These are phyloP conservation scores for Fusarium piperis DNA, from an alignment of 2,329 filamentous ascomycete genomes.

Conservation along the genomic window DNA sequence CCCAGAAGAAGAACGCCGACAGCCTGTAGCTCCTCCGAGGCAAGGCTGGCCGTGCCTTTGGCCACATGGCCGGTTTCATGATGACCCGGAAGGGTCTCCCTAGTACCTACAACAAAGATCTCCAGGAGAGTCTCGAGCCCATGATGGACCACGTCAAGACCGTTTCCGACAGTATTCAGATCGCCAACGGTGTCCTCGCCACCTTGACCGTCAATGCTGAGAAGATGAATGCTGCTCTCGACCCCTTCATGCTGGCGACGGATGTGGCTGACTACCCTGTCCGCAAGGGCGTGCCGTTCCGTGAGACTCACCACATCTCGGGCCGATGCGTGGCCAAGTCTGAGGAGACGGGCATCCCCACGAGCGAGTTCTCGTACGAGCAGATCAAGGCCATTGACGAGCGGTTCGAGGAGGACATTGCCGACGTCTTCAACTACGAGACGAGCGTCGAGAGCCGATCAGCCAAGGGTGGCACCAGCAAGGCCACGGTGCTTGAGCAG, in stretches of 20 bases:
- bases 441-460: slow-evolving; percentile 82
- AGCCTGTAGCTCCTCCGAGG: slow-evolving; percentile 76
- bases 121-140: slow-evolving; percentile 90
- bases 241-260: slow-evolving; percentile 84
- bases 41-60: slow-evolving; percentile 80
- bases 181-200: slow-evolving; percentile 81
- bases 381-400: slow-evolving; percentile 74
- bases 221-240: slow-evolving; percentile 81
- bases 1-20: slow-evolving; percentile 74
- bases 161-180: slow-evolving; percentile 81
- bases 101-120: slow-evolving; percentile 88
- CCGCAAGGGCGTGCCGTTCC: slow-evolving; percentile 76
- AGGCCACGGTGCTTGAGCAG: slow-evolving; percentile 71
- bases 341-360: slow-evolving; percentile 63
- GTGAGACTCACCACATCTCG: slow-evolving; percentile 82
- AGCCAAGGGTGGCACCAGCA: slow-evolving; percentile 82
- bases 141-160: slow-evolving; percentile 87
- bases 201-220: slow-evolving; percentile 76
- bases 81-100: slow-evolving; percentile 77
- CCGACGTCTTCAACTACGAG: slow-evolving; percentile 81
- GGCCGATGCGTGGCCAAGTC: slow-evolving; percentile 64
- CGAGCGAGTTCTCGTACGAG: slow-evolving; percentile 74
- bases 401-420: slow-evolving; percentile 77
- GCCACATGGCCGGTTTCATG: slow-evolving; percentile 81
- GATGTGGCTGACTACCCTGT: slow-evolving; percentile 74